Evolutionary conservation across 495 filamentous ascomycete genomes (phyloP).

Genomic region (Ascobolus immersus): DNA sequence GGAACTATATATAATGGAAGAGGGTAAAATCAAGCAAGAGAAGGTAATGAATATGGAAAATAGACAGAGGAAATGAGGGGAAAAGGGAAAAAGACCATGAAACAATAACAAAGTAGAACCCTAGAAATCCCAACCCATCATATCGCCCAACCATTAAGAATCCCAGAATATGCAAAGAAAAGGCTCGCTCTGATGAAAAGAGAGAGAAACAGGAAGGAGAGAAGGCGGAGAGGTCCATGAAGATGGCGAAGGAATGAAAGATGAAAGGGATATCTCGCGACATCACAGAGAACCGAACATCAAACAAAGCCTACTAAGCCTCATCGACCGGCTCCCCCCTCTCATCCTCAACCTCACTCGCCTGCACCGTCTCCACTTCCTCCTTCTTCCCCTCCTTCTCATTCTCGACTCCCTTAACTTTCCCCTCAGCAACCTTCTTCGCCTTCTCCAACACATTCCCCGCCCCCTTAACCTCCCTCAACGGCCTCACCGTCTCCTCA

Average conservation of each 20-base stretch:
- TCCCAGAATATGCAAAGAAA: too few species aligned
- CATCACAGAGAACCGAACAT: neutral
- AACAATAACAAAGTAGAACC: too few species aligned
- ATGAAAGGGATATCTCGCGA: neutral
- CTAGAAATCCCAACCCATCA: neutral
- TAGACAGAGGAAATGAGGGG: too few species aligned
- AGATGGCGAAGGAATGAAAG: too few species aligned
- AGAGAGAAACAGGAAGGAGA: too few species aligned
- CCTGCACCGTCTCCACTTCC: constrained; percentile 65
- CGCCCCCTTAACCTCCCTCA: neutral
- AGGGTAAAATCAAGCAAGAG: too few species aligned
- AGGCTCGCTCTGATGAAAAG: too few species aligned
- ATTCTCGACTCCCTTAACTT: constrained; percentile 49
- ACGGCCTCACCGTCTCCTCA: neutral
- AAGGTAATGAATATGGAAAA: too few species aligned
- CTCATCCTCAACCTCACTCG: constrained; percentile 50
- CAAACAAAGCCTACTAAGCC: constrained; percentile 15
- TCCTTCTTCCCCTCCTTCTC: constrained; percentile 60
- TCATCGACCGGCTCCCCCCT: constrained; percentile 32
- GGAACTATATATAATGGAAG: too few species aligned
- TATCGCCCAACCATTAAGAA: too few species aligned
- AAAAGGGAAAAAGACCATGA: too few species aligned
- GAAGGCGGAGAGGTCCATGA: too few species aligned
- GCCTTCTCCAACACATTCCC: constrained; percentile 15
- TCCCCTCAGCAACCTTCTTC: constrained; percentile 54